These are phyloP conservation scores for Obelidium mucronatum DNA, from an alignment of 192 early-diverging fungal species.

Conservation along the genomic window DNA sequence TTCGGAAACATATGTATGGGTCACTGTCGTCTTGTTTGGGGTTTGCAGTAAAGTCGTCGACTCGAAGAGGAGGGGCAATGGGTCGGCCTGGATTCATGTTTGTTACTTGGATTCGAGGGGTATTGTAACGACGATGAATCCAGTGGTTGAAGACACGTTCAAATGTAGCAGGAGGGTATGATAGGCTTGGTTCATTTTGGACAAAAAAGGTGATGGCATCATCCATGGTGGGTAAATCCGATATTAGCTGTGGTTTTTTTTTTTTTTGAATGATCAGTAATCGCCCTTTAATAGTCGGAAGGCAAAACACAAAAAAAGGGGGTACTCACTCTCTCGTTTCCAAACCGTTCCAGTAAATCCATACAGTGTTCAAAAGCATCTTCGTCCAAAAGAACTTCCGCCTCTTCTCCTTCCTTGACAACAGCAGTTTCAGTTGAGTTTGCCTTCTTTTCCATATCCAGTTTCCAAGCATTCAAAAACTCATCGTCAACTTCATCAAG, in stretches of 20 bases:
- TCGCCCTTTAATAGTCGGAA: background rate
- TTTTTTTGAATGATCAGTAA: background rate
- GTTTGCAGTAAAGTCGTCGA: slow-evolving; percentile 27
- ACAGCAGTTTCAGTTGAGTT: background rate
- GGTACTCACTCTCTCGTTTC: slow-evolving; percentile 63
- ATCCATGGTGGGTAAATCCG: slow-evolving; percentile 32
- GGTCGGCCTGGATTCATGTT: slow-evolving; percentile 23
- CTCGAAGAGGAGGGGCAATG: slow-evolving; percentile 28
- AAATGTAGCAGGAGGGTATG: background rate
- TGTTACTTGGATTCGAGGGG: slow-evolving; percentile 17
- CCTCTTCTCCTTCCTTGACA: slow-evolving; percentile 60
- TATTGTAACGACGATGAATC: slow-evolving; percentile 22
- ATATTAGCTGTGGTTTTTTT: background rate
- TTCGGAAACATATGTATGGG: slow-evolving; percentile 97
- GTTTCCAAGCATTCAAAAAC: slow-evolving; percentile 63
- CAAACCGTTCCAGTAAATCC: slow-evolving; percentile 76
- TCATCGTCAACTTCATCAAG: slow-evolving; percentile 85
- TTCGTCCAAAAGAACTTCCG: slow-evolving; percentile 41
- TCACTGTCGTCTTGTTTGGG: slow-evolving; percentile 68
- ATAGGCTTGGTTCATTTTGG: slow-evolving; percentile 20
- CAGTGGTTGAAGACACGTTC: slow-evolving; percentile 22
- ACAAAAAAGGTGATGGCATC: slow-evolving; percentile 35
- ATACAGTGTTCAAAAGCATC: slow-evolving; percentile 78
- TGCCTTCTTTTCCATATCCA: slow-evolving; percentile 5
- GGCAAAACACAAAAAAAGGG: background rate